Base-by-base conservation (phyloP, 1,284 basidiomycete genomes). In the Ceratobasidium sp. region DNA sequence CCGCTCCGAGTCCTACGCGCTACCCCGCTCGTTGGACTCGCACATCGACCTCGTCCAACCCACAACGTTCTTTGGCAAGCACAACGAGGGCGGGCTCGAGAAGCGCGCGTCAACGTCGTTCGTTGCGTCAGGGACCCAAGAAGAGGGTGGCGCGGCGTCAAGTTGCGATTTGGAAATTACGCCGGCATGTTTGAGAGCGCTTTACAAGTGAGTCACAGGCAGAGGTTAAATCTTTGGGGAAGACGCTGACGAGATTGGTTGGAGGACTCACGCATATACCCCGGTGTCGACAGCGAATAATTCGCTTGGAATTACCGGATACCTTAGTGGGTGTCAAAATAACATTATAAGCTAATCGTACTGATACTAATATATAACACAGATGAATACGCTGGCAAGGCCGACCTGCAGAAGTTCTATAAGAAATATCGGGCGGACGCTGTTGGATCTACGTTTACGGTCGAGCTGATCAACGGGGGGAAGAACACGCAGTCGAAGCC, bases 341-440 rank as follows among this genome's bases (percentile, higher is more conserved):
- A n/a, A n/a, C n/a, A n/a, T 16, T 22, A 8, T 24, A 19, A 16
- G 9, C 43, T 22, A 0, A 46, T 69, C 0, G 16, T 7, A 22
- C 22, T 9, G 9, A 48, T 46, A 61, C 46, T 6, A 61, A 19
- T 48, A 16, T 27, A 22, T 4, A 14, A 24, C 49, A 54, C 31
- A 46, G 49, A 31, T 22, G 31, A 78, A 78, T 90, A 84, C 79
- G 88, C 88, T 9, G 88, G 85, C 80, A 81, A 81, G 56, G 83
- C 83, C 19, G 88, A 89, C 80, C 82, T 88, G 34, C 82, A 84
- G 87, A 87, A 84, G 4, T 92, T 90, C 81, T 84, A 86, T 79
- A 77, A 77, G 16, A 79, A 77, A 29, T 90, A 87, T 82, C 83
- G 87, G 16, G 79, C 86, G 14, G 88, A 89, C 14, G 81, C 81